Evolutionary conservation across 257 asterid species (phyloP).

Genomic region (Solanum chmielewskii): DNA sequence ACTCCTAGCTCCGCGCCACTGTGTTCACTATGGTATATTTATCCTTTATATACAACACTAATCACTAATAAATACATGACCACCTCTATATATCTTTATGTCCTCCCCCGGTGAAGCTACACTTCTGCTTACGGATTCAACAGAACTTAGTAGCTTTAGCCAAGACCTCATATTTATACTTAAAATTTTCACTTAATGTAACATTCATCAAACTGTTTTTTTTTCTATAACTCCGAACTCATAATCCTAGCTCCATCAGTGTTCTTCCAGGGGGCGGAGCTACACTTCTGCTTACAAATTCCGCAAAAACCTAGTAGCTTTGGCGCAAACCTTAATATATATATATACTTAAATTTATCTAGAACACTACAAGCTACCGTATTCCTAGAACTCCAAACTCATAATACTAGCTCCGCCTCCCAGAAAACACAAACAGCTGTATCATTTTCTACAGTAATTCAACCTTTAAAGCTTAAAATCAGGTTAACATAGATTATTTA

Average conservation of each 20-base stretch:
- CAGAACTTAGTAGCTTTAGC: neutral
- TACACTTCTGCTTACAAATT: too few relatives aligned
- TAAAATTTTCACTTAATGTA: neutral
- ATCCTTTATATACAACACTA: neutral
- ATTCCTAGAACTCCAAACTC: neutral
- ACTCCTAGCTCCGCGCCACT: neutral
- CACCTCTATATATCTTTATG: neutral
- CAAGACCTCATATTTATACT: neutral
- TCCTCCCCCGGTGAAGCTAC: neutral
- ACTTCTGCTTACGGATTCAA: neutral
- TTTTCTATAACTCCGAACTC: neutral
- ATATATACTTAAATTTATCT: too few relatives aligned
- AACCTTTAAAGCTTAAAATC: neutral
- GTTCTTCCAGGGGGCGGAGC: too few relatives aligned
- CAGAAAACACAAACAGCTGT: neutral
- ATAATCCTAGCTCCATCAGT: neutral
- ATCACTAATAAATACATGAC: neutral
- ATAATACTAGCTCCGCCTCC: neutral
- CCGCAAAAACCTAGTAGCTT: too few relatives aligned
- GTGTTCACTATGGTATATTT: neutral
- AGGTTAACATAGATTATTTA: neutral
- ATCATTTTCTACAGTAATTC: neutral
- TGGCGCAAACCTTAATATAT: too few relatives aligned
- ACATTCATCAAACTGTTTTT: neutral
- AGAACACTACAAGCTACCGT: neutral